Conservation (phyloP, 805 yeast genomes). For the Saturnispora serradocipensis region DNA sequence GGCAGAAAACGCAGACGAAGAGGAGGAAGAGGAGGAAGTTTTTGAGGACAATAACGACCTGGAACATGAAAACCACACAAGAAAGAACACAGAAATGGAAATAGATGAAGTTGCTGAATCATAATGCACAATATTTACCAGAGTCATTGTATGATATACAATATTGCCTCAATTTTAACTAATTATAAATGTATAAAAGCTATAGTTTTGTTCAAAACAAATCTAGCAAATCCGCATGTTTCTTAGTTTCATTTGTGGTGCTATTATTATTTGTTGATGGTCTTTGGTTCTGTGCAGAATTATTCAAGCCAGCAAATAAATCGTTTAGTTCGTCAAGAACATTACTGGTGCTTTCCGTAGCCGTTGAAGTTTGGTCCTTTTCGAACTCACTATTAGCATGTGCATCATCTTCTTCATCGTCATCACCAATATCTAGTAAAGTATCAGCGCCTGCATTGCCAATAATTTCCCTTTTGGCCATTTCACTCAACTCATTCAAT, state of each 20-base stretch:
- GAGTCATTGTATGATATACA: background rate
- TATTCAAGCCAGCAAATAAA: conserved; percentile 36
- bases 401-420: conserved; percentile 24
- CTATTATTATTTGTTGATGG: background rate
- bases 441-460: conserved; percentile 58
- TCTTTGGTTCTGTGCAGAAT: background rate
- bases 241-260: background rate
- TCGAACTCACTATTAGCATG: background rate
- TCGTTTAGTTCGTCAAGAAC: conserved; percentile 71
- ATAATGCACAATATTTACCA: background rate
- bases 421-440: conserved; percentile 77
- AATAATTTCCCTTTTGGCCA: conserved; percentile 70
- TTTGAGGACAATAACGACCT: conserved; percentile 21
- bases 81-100: conserved; percentile 18
- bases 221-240: conserved; percentile 10
- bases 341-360: conserved; percentile 22
- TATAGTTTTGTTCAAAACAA: conserved; percentile 3
- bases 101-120: conserved; percentile 17
- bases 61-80: conserved; percentile 19
- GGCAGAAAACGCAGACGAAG: conserved; percentile 13
- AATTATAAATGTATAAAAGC: background rate
- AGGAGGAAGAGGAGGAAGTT: conserved; percentile 19
- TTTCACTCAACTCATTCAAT: conserved; percentile 66
- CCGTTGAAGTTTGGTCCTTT: conserved; percentile 11
- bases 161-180: background rate